Conservation (phyloP, 495 filamentous ascomycete species). For the Neurospora sp. region DNA sequence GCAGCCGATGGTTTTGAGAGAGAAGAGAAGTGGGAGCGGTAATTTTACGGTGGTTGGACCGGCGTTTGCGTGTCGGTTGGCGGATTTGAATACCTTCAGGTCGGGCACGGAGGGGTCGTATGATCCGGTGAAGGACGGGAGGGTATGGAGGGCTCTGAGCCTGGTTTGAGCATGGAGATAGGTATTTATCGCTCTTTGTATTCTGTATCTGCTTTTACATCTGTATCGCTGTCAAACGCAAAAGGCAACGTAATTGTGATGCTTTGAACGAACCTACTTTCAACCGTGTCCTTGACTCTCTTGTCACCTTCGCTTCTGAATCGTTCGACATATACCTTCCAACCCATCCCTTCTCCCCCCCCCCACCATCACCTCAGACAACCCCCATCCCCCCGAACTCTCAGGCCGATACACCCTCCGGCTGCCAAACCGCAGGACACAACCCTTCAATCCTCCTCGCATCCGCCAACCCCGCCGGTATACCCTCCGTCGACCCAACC, state of each 20-base stretch:
- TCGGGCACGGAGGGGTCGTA: background rate
- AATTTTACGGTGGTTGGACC: background rate
- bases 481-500: background rate
- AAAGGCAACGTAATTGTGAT: too few species aligned
- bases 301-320: too few species aligned
- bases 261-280: too few species aligned
- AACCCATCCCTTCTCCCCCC: background rate
- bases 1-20: too few species aligned
- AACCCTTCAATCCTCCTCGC: background rate
- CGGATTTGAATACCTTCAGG: background rate
- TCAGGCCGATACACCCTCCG: background rate
- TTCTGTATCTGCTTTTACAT: too few species aligned
- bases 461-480: background rate
- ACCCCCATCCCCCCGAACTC: background rate
- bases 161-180: background rate
- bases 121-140: background rate
- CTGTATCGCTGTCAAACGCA: too few species aligned
- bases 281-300: too few species aligned
- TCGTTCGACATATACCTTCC: too few species aligned
- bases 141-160: background rate
- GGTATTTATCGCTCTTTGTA: too few species aligned
- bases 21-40: background rate
- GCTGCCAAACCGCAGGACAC: background rate
- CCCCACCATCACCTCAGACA: background rate
- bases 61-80: background rate